phyloP scores from a whole-genome alignment of 192 early-diverging fungal genomes.

The Diversispora epigaea region DNA sequence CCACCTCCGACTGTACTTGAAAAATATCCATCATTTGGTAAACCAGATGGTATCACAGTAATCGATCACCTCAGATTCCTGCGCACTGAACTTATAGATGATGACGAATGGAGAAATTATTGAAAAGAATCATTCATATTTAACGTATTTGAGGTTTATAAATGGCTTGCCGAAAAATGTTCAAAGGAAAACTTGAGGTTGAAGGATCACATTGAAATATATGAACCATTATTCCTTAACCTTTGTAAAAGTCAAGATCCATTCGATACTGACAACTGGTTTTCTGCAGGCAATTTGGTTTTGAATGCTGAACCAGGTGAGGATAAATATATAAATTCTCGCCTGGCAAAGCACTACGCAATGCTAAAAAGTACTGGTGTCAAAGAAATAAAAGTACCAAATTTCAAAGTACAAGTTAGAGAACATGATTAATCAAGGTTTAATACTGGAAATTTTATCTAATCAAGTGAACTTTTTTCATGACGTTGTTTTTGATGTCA shows the following conservation, averaged over 20 bases:
- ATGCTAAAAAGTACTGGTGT: conserved; percentile 8
- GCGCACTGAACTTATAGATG: background rate
- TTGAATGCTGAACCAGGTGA: background rate
- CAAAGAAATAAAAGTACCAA: background rate
- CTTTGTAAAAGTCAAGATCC: background rate
- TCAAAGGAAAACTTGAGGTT: background rate
- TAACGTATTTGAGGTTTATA: background rate
- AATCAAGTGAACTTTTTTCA: background rate
- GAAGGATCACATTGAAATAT: background rate
- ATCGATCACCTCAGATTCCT: conserved; percentile 1
- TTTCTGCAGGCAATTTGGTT: background rate
- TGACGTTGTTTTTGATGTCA: conserved; percentile 8
- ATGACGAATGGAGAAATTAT: background rate
- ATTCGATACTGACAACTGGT: conserved; percentile 7
- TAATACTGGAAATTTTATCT: background rate
- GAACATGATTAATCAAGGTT: background rate
- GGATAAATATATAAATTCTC: background rate
- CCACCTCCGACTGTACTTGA: background rate
- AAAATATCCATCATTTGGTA: conserved; percentile 14
- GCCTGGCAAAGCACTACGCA: background rate
- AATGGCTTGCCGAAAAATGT: conserved; percentile 1
- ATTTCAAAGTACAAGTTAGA: background rate
- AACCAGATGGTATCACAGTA: background rate
- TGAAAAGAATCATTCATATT: background rate
- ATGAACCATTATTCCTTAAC: conserved; percentile 9